Percentiles rank a stretch among this genome's conserved stretches.
Conservation (phyloP, 345 rosid genomes). For the Arabis alpina region DNA sequence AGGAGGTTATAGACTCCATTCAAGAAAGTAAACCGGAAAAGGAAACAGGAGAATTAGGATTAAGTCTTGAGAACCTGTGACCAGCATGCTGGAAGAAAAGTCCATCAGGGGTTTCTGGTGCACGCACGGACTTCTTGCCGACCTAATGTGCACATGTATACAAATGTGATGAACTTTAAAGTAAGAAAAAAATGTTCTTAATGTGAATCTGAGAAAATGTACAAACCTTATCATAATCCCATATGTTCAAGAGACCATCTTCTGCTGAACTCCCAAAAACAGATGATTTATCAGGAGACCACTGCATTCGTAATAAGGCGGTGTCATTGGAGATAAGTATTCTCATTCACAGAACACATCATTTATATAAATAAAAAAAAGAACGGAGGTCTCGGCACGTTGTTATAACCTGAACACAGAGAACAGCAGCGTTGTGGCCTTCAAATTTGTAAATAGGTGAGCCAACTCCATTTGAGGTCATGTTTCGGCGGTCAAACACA, state of each 20-base stretch:
- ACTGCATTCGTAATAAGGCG: slow-evolving; percentile 51
- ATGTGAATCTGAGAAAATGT: slow-evolving; percentile 10
- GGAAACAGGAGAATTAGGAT: neutral
- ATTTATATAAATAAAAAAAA: neutral
- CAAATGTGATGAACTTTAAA: slow-evolving; percentile 10
- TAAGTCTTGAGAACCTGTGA: slow-evolving; percentile 54
- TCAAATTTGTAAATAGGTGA: slow-evolving; percentile 79
- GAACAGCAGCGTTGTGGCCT: slow-evolving; percentile 91
- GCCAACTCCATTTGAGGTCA: slow-evolving; percentile 75
- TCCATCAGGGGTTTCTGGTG: slow-evolving; percentile 56
- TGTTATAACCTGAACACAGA: slow-evolving; percentile 79
- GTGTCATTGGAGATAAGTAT: slow-evolving; percentile 5
- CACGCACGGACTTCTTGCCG: slow-evolving; percentile 50
- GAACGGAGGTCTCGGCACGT: neutral
- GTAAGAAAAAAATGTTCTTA: neutral
- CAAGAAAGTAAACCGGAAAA: neutral
- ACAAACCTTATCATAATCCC: slow-evolving; percentile 89
- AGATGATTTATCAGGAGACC: slow-evolving; percentile 88
- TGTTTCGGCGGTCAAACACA: slow-evolving; percentile 86
- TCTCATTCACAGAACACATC: neutral
- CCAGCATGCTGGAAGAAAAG: slow-evolving; percentile 78
- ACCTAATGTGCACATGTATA: slow-evolving; percentile 42
- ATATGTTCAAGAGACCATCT: slow-evolving; percentile 90
- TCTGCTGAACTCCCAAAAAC: slow-evolving; percentile 98
- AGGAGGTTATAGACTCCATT: slow-evolving; percentile 11